Percentiles rank a stretch among this genome's conserved stretches.
Evolutionary conservation across 495 filamentous ascomycete genomes (phyloP).

Genomic region (Tuber microsphaerosporum): DNA sequence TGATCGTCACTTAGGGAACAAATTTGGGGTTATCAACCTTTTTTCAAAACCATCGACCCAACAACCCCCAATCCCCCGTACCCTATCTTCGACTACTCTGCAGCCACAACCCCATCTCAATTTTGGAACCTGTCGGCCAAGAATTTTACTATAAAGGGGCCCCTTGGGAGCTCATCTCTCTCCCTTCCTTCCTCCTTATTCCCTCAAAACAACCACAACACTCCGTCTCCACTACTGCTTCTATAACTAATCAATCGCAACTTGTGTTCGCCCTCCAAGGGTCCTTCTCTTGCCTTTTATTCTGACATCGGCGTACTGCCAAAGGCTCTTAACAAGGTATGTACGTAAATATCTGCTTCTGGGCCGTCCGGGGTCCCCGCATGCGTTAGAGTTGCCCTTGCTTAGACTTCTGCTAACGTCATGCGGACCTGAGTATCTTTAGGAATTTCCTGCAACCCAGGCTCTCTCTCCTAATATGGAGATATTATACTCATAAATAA

Average conservation of each 20-base stretch:
- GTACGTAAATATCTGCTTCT: neutral
- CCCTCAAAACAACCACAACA: neutral
- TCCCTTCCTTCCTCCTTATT: neutral
- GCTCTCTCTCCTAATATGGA: too few relatives aligned
- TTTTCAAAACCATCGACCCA: neutral
- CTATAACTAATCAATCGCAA: neutral
- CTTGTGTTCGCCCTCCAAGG: neutral
- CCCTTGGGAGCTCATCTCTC: neutral
- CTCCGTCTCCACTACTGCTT: neutral
- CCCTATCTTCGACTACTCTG: neutral
- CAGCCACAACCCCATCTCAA: neutral
- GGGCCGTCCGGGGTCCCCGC: too few relatives aligned
- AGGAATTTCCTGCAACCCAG: too few relatives aligned
- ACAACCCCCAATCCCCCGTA: too few relatives aligned
- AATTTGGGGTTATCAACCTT: neutral
- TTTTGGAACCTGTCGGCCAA: neutral
- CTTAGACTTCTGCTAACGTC: too few relatives aligned
- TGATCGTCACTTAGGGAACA: neutral
- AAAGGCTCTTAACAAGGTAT: neutral
- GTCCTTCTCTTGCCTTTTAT: neutral
- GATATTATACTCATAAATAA: too few relatives aligned
- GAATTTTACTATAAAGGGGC: neutral
- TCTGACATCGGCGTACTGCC: neutral
- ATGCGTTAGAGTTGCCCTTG: too few relatives aligned
- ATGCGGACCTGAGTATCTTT: too few relatives aligned